A percentile compares a stretch with the other conserved stretches of the same genome.
phyloP scores from a whole-genome alignment of 2,329 filamentous ascomycete species.

The Penicillium sp. region DNA sequence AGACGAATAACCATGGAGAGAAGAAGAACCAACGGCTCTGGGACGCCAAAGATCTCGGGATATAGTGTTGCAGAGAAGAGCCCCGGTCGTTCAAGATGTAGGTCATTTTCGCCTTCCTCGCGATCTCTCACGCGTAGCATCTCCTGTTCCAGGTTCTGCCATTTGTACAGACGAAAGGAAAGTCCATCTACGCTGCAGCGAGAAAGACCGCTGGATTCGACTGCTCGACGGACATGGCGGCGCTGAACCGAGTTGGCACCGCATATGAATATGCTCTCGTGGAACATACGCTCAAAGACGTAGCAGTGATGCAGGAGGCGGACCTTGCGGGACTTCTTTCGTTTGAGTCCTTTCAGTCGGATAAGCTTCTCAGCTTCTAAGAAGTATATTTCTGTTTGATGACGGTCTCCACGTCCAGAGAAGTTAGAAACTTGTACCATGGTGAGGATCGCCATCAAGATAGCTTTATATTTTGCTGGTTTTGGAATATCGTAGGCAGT shows the following conservation, averaged over 20 bases:
- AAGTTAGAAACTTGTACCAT: conserved; percentile 42
- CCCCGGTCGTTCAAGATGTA: conserved; percentile 45
- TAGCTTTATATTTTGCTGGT: conserved; percentile 46
- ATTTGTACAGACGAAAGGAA: conserved; percentile 33
- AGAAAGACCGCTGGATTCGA: conserved; percentile 30
- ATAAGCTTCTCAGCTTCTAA: conserved; percentile 50
- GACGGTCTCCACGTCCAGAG: conserved; percentile 26
- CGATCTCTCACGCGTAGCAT: conserved; percentile 35
- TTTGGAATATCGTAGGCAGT: conserved; percentile 38
- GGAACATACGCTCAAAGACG: conserved; percentile 47
- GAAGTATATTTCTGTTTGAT: conserved; percentile 41
- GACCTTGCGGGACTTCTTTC: conserved; percentile 43
- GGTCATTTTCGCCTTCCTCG: conserved; percentile 47
- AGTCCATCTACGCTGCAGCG: conserved; percentile 16
- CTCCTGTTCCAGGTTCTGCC: conserved; percentile 33
- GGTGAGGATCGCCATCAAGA: conserved; percentile 48
- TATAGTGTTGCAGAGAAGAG: conserved; percentile 45
- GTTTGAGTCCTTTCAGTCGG: conserved; percentile 39
- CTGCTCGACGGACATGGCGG: conserved; percentile 24
- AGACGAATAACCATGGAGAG: conserved; percentile 46
- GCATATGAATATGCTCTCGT: conserved; percentile 41
- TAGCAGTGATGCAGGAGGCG: conserved; percentile 52
- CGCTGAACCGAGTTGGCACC: conserved; percentile 18
- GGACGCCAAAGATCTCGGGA: conserved; percentile 48
- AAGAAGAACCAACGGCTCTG: conserved; percentile 44